phyloP scores from a whole-genome alignment of 108 stramenopile genomes.

The Skeletonema costatum region DNA sequence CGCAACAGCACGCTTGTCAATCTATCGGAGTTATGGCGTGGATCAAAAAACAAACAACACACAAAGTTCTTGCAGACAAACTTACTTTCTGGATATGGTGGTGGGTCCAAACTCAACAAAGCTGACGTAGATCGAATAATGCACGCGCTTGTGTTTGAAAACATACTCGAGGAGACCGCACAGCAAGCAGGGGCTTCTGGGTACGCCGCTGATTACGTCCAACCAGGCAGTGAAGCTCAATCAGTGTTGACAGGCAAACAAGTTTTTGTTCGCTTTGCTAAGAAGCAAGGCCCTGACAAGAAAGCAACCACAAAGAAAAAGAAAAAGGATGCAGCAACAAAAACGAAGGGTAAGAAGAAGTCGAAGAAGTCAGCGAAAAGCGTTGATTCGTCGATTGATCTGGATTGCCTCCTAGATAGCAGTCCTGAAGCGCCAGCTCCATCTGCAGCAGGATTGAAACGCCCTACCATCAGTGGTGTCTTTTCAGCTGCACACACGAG shows the following conservation, averaged over 20 bases:
- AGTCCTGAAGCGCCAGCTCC: conserved; percentile 4
- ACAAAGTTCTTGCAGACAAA: conserved; percentile 54
- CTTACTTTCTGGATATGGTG: conserved; percentile 56
- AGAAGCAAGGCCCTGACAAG: conserved; percentile 14
- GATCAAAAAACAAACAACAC: conserved; percentile 67
- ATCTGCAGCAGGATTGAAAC: conserved; percentile 23
- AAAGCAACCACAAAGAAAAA: conserved; percentile 49
- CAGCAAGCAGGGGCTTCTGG: conserved; percentile 54
- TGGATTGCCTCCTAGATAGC: background rate
- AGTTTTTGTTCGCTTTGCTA: conserved; percentile 75
- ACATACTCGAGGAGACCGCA: conserved; percentile 62
- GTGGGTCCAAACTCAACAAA: conserved; percentile 69
- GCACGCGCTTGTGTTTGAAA: conserved; percentile 78
- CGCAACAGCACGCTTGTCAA: conserved; percentile 57
- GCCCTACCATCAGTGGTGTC: conserved; percentile 21
- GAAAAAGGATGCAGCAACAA: conserved; percentile 30
- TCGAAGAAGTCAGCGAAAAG: conserved; percentile 24
- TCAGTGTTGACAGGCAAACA: conserved; percentile 46
- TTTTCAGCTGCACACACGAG: conserved; percentile 62
- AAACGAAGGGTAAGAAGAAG: conserved; percentile 33
- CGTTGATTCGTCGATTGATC: conserved; percentile 1
- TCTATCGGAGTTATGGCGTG: conserved; percentile 78
- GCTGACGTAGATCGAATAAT: conserved; percentile 68
- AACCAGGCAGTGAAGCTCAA: conserved; percentile 59
- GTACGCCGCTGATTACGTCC: conserved; percentile 75